phyloP scores from a whole-genome alignment of 306 rosid genomes.

The Cucumis cinereus region DNA sequence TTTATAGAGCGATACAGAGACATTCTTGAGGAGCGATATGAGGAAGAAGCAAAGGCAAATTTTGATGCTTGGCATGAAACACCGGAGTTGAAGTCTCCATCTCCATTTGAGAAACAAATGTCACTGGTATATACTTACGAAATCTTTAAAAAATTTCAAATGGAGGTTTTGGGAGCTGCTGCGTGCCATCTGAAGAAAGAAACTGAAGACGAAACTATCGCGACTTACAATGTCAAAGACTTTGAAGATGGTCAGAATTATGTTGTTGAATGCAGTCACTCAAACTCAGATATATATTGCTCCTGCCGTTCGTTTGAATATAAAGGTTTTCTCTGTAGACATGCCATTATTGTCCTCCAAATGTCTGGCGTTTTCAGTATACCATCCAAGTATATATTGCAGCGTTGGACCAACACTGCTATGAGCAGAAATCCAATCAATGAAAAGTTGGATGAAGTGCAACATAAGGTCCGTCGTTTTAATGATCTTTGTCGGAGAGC shows the following conservation, averaged over 20 bases:
- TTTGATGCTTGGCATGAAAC: constrained; percentile 19
- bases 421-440: constrained; percentile 9
- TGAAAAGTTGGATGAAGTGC: constrained; percentile 13
- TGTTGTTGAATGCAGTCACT: constrained; percentile 6
- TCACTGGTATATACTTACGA: constrained; percentile 9
- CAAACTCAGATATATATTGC: constrained; percentile 10
- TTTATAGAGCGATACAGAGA: constrained; percentile 8
- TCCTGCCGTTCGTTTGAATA: constrained; percentile 13
- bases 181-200: constrained; percentile 16
- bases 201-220: constrained; percentile 8
- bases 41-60: constrained; percentile 16
- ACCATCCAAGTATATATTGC: constrained; percentile 11
- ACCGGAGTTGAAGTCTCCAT: constrained; percentile 16
- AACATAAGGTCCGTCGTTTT: constrained; percentile 9
- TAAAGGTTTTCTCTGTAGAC: constrained; percentile 14
- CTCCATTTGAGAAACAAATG: constrained; percentile 19
- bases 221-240: constrained; percentile 13
- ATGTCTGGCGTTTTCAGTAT: constrained; percentile 17
- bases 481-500: constrained; percentile 14
- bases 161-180: constrained; percentile 19
- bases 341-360: constrained; percentile 13
- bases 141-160: constrained; percentile 9
- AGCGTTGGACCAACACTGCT: constrained; percentile 15
- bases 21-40: constrained; percentile 11
- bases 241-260: constrained; percentile 13